Conservation (phyloP, 495 filamentous ascomycete genomes). For the Letharia lupina region DNA sequence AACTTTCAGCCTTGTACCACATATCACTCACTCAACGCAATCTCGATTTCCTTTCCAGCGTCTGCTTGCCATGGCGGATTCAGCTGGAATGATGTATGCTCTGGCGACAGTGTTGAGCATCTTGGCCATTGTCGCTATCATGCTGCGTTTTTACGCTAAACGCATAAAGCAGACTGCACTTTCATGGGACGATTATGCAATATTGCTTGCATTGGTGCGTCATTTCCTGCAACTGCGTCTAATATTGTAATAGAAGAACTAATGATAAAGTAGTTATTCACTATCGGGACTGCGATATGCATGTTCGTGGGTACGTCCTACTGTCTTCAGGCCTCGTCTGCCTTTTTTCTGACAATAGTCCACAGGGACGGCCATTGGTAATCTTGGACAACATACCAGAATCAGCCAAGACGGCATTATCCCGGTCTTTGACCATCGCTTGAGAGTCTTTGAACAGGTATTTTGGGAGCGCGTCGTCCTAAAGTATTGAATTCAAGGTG, state of each 20-base stretch:
- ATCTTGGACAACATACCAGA: not conserved
- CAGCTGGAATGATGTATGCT: conserved; percentile 3
- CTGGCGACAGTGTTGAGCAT: not conserved
- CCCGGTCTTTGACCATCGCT: not conserved
- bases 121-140: conserved; percentile 1
- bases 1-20: no score
- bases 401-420: not conserved
- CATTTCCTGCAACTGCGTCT: no score
- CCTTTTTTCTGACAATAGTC: not conserved
- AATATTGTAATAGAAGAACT: no score
- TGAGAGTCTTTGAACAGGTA: not conserved
- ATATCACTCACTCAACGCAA: no score
- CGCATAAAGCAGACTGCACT: not conserved
- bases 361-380: not conserved
- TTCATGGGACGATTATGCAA: conserved; percentile 1
- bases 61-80: not conserved
- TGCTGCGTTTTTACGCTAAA: not conserved
- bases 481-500: not conserved
- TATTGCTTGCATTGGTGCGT: conserved; percentile 5
- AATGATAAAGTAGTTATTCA: not conserved
- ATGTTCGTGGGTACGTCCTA: not conserved
- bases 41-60: no score
- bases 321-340: no score
- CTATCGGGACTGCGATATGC: not conserved
- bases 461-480: no score